Base-by-base conservation (phyloP, 352 stramenopile genomes). In the Elongisporangium undulatum region DNA sequence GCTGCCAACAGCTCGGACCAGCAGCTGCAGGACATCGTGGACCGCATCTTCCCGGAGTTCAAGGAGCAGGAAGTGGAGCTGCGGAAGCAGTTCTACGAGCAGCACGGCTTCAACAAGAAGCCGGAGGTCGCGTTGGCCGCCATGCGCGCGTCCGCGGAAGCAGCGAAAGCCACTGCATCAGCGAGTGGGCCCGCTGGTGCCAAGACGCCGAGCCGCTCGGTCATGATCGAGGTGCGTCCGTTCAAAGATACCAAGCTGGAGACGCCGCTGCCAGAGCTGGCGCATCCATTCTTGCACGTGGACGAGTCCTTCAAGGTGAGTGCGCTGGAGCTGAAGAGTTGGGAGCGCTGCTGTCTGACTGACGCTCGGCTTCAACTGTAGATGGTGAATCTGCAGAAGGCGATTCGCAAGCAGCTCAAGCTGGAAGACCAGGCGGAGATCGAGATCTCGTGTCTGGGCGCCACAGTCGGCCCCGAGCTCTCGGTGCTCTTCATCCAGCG, bases 11-110 rank as follows among this genome's bases (percentile, higher is more conserved):
- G 83, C 59, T 85, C 77, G 56, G 83, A 93, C 49, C 82, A 90
- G 57, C 75, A 82, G 21, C 60, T 93, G 9, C 83, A 93, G 51
- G 74, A 87, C 57, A 74, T 91, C 29, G 79, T 91, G 38, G 83
- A 93, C 63, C 72, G 70, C 19, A 79, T 93, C 66, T 93, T 90
- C 53, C 81, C 83, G 6, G 71, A 91, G 53, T 77, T 82, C 51
- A 77, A 81, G 59, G 66, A 74, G 24, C 61, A 73, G 21, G 81
- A 93, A 29, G 62, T 49, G 8, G 71, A 62, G 55, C 59, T 77
- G 1, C 79, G 89, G 56, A 61, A 62, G 26, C 69, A 84, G 53
- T 91, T 93, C 38, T 93, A 93, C 58, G 53, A 63, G n/a, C 64
- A 67, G 13, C 76, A 89, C 62, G 67, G 60, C 20, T 91, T 91